Evolutionary conservation across 2,329 filamentous ascomycete genomes (phyloP), one percentile per base, ranked within the genome.

Genomic region (Claviceps sorghi): DNA sequence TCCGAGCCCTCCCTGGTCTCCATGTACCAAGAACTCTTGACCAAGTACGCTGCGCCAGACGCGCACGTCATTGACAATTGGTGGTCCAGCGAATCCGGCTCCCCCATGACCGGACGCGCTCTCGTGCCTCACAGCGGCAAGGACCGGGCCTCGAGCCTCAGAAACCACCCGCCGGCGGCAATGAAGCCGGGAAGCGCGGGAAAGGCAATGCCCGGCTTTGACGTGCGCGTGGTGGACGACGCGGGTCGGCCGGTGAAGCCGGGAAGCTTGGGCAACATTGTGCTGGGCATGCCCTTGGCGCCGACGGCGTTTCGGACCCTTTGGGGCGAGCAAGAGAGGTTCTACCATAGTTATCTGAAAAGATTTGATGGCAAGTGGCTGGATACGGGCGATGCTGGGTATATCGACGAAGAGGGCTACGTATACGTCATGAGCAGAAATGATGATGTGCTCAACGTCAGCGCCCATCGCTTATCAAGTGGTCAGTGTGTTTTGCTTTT

Each of bases 381-480:
- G 44, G 90, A 97, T 63, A 96, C 90, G 0, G 91, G 90, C 2
- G 90, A 97, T 64, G 85, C 88, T 0, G 90, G 91, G 0, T 82
- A 89, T 73, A 81, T 96, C 53, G 90, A 96, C 62, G 66, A 76
- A 15, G 83, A 91, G 42, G 79, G 79, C 4, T 82, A 82, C 59
- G 74, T 83, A 42, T 76, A 78, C 57, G 78, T 83, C 58, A 82
- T 83, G 79, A 76, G 76, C 42, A 69, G 80, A 42, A 75, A 72
- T 34, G 90, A 96, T 69, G 90, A 96, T 65, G 84, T 96, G 54
- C 89, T 96, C 63, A 96, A 96, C 63, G 90, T 95, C n/a, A 90
- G 89, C 42, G 89, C 90, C 5, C 90, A 96, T 70, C 80, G 90
- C 15, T 83, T 96, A 55, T 91, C 86, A 57, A 95, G 89, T 11